These are phyloP conservation scores for Aspergillus fumigatus DNA, from an alignment of 2,329 filamentous ascomycete genomes.

Conservation along the genomic window DNA sequence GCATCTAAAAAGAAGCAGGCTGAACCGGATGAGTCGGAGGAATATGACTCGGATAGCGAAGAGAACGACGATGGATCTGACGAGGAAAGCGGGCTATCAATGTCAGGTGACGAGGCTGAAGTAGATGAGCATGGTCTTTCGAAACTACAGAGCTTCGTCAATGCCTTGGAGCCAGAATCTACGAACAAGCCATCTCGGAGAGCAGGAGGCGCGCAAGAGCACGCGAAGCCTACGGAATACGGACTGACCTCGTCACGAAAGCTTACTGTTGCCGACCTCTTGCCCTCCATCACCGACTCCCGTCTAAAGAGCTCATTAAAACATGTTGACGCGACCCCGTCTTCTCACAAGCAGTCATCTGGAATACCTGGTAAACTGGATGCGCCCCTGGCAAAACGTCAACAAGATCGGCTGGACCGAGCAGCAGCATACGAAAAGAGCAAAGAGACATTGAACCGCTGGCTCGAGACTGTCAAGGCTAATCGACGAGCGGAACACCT, in stretches of 20 bases:
- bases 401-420: conserved; percentile 81
- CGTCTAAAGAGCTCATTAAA: conserved; percentile 75
- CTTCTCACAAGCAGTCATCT: conserved; percentile 44
- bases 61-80: conserved; percentile 43
- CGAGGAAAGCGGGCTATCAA: conserved; percentile 35
- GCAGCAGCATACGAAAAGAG: conserved; percentile 81
- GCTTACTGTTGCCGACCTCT: conserved; percentile 69
- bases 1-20: conserved; percentile 25
- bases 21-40: conserved; percentile 30
- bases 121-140: conserved; percentile 51
- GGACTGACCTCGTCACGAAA: conserved; percentile 58
- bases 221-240: conserved; percentile 58
- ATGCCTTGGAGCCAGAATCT: conserved; percentile 52
- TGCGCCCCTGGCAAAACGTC: conserved; percentile 75
- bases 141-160: conserved; percentile 65
- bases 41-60: conserved; percentile 44
- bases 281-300: conserved; percentile 68
- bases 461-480: conserved; percentile 92
- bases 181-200: conserved; percentile 29
- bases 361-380: conserved; percentile 66
- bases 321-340: conserved; percentile 49
- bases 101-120: conserved; percentile 36
- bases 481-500: conserved; percentile 90
- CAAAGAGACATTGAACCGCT: conserved; percentile 83
- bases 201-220: conserved; percentile 53